Conservation (phyloP, 2,329 filamentous ascomycete genomes). For the Aspergillus amoenus region DNA sequence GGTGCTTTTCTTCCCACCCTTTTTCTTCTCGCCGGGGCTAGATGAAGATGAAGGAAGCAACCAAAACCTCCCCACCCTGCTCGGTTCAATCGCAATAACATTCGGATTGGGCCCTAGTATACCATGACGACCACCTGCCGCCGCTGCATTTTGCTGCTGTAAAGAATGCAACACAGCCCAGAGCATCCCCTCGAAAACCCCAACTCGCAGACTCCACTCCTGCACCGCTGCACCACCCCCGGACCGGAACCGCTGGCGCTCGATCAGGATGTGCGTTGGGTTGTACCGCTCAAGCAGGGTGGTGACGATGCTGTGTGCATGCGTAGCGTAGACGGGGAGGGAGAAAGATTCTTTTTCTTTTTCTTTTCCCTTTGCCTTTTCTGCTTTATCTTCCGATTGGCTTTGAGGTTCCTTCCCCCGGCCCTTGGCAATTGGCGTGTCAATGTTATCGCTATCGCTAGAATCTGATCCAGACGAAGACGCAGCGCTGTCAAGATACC, state of each 20-base stretch:
- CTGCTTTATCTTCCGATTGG: background rate
- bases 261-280: slow-evolving; percentile 71
- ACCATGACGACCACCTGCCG: slow-evolving; percentile 16
- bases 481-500: slow-evolving; percentile 28
- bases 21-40: background rate
- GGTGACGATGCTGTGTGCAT: slow-evolving; percentile 57
- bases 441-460: background rate
- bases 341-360: slow-evolving; percentile 43
- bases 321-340: slow-evolving; percentile 53
- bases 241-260: slow-evolving; percentile 64
- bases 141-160: slow-evolving; percentile 25
- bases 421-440: background rate
- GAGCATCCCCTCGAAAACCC: slow-evolving; percentile 78
- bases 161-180: slow-evolving; percentile 67
- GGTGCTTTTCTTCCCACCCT: slow-evolving; percentile 13
- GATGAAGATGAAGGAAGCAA: slow-evolving; percentile 21
- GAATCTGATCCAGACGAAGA: slow-evolving; percentile 7
- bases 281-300: slow-evolving; percentile 50
- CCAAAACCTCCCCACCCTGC: slow-evolving; percentile 27
- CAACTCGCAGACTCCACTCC: slow-evolving; percentile 82
- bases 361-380: background rate
- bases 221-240: slow-evolving; percentile 64
- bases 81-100: slow-evolving; percentile 18
- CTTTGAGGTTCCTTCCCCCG: background rate
- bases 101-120: background rate